Conservation (phyloP, 371 early-diverging fungal genomes). For the Nematocida ausubeli region DNA sequence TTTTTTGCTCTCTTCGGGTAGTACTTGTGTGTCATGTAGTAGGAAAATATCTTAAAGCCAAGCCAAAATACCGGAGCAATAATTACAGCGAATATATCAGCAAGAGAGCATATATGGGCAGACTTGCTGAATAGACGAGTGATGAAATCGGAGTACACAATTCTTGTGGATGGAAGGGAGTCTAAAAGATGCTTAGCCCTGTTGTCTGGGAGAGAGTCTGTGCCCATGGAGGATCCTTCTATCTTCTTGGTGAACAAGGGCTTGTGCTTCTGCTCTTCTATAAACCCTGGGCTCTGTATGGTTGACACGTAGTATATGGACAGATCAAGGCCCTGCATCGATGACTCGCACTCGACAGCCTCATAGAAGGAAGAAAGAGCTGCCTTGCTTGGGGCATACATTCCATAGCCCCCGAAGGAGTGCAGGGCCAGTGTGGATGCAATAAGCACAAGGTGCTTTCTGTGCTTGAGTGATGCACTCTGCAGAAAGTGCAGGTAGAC, state of each 20-base stretch:
- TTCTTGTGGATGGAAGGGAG: background rate
- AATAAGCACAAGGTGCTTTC: conserved; percentile 72
- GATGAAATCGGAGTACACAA: conserved; percentile 34
- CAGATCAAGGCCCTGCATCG: conserved; percentile 71
- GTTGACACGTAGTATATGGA: conserved; percentile 77
- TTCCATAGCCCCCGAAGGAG: conserved; percentile 73
- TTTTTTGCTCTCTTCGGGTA: background rate
- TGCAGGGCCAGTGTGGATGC: conserved; percentile 73
- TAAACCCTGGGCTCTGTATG: conserved; percentile 76
- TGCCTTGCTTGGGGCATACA: conserved; percentile 78
- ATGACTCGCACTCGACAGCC: conserved; percentile 74
- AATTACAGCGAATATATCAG: conserved; percentile 22
- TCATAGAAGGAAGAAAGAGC: conserved; percentile 72
- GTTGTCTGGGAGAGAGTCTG: conserved; percentile 9
- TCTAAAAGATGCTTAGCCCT: conserved; percentile 31
- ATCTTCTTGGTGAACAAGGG: conserved; percentile 75
- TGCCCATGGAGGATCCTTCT: conserved; percentile 67
- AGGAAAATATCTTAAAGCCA: background rate
- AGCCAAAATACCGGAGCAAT: conserved; percentile 28
- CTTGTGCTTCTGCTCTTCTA: conserved; percentile 75
- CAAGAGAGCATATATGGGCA: conserved; percentile 2
- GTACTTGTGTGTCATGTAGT: background rate
- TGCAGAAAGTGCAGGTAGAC: conserved; percentile 36
- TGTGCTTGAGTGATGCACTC: conserved; percentile 62
- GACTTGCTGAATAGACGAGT: conserved; percentile 43